Base-by-base conservation (phyloP, 1,139 yeast genomes). In the Yamadazyma atlantica region DNA sequence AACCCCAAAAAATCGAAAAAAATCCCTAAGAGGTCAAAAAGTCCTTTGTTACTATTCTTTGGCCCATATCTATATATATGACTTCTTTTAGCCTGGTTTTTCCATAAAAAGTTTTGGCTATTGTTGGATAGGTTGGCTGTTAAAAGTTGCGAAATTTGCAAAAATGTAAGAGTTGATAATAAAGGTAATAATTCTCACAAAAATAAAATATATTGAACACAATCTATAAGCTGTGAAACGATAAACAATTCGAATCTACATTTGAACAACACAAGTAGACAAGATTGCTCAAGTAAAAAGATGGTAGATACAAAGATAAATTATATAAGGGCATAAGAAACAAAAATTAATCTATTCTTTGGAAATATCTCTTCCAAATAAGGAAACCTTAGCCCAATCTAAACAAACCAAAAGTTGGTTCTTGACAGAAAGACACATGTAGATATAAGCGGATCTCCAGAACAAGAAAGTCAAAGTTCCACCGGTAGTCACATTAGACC, bases 391-490 rank as follows among this genome's bases (percentile, higher is more conserved):
- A 50, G 80, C 58, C 97, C 97, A 89, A 63, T 90, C 97, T 56
- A 85, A 69, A 48, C 81, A 76, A 42, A 89, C 95, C 59, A 88
- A 75, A 48, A 87, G 71, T 75, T 87, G 90, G 73, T 86, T 88
- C 69, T 89, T 82, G 55, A 85, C 82, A 37, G 94, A 82, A 63
- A 90, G 81, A 67, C 94, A 85, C 96, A 89, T 89, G 65, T 87
- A 81, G 51, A 90, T 78, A 66, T 90, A 89, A 34, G 95, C 95
- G 27, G 90, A 82, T 69, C 95, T 83, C 97, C 97, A 90, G 78
- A 90, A 83, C 63, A 86, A 73, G 73, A 83, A 89, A 35, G 97
- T 87, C 60, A 86, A 71, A 31, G 86, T 75, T 54, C 97, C 97
- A 45, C 95, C 94, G 36, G 89, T 70, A 26, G 90, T 80, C 46